Base-by-base conservation (phyloP, 345 rosid genomes). In the Physaria fendleri region DNA sequence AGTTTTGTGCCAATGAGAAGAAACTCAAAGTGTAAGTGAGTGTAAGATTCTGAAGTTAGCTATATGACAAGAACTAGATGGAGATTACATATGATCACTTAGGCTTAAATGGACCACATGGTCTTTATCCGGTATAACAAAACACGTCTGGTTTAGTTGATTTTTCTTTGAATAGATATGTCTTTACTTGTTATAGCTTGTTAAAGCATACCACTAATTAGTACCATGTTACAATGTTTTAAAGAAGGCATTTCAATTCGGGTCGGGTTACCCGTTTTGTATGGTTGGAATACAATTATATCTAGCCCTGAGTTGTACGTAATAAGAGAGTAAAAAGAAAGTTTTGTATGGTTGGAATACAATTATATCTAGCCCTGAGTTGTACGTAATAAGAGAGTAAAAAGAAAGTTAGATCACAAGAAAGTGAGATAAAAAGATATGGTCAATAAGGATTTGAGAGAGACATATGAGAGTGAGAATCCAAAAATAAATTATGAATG, bases 31-130 rank as follows among this genome's bases (percentile, higher is more conserved):
- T 62, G 74, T 39, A 38, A 39, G 54, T 69, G 64, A 55, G 46
- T 62, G 74, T 41, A 39, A 62, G 74, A 70, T 70, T 62, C 69
- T 70, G 59, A 56, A 47, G 56, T 55, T 24, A 62, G 59, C 64
- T 47, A 70, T 10, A 56, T 24, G 69, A 70, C 74, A 70, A 62
- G 32, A 63, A 41, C 74, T 63, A 63, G 69, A 56, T 49, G 47
- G 54, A 56, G 59, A 47, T 14, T 56, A 7, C 74, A 32, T 21
- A 40, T 69, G 59, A 62, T 30, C 48, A 6, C 4, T 16, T 11
- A 16, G 48, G 37, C 72, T 24, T 24, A 51, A 51, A 43, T 51
- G 67, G 64, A 69, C 64, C 68, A 55, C 63, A 45, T 69, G 62
- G 1, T 38, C 40, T 43, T 16, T 28, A 6, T 69, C 51, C 52